A percentile compares a stretch with the other conserved stretches of the same genome.
phyloP scores from a whole-genome alignment of 106 monocot species.

The Alisma plantagoaquatica region DNA sequence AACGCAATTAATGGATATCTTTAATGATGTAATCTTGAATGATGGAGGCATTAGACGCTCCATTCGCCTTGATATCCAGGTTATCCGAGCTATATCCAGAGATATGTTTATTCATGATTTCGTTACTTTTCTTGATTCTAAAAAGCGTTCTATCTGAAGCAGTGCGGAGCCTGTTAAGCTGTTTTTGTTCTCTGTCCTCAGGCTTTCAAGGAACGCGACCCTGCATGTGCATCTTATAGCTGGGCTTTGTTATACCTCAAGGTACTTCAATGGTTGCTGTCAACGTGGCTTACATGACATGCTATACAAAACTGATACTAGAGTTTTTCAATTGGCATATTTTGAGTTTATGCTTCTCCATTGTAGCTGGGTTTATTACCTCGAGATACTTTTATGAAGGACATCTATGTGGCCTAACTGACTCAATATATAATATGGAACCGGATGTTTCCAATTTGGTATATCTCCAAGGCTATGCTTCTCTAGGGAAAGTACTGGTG shows the following conservation, averaged over 20 bases:
- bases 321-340: no score
- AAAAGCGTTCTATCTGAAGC: neutral
- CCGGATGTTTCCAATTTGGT: neutral
- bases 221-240: slow-evolving; percentile 75
- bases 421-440: no score
- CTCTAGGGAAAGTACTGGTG: no score
- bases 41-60: slow-evolving; percentile 61
- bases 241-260: slow-evolving; percentile 86
- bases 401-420: no score
- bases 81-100: slow-evolving; percentile 13
- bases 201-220: slow-evolving; percentile 91
- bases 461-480: neutral
- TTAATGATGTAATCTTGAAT: slow-evolving; percentile 73
- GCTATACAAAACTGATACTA: no score
- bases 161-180: neutral
- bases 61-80: slow-evolving; percentile 93
- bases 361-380: no score
- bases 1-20: slow-evolving; percentile 84
- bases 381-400: no score
- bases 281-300: no score
- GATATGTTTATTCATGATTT: neutral
- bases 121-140: neutral
- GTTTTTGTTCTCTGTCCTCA: slow-evolving; percentile 7
- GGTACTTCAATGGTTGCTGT: no score
- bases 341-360: no score